Evolutionary conservation across 768 basidiomycete species (phyloP), one percentile per base, ranked within the genome.

Genomic region (Leccinum fibrillosum): DNA sequence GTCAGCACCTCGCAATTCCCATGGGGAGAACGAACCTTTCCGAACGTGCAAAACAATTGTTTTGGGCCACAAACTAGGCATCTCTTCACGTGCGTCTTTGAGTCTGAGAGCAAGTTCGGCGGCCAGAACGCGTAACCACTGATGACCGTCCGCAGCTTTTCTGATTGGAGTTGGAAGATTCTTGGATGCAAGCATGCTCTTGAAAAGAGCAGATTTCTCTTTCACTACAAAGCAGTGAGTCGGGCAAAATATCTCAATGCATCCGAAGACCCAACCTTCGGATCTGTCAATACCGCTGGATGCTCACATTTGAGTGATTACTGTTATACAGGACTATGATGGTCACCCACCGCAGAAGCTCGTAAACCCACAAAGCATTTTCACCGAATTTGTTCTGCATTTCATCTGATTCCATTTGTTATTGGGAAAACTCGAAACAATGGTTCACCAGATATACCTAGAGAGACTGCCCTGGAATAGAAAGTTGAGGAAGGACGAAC

Each of bases 111-210:
- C 86, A 19, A 99, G 80, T 66, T 99, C 97, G 13, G 94, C 91
- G 34, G 94, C 88, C 26, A 98, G 82, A 10, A 98, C 88, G 10
- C 89, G 81, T 49, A 99, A 83, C 97, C 97, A 98, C 55, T 93
- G 92, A 48, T 83, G 79, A 1, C 93, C 95, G 58, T 94, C 88
- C 2, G 84, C 78, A 13, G 82, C 74, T 44, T 85, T 87, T 6
- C 80, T 89, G 23, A 98, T 85, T 0, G 90, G 83, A 34, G 85
- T 83, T 0, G 88, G 85, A 23, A 98, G 81, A 67, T 98, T 98
- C 72, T 99, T 99, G n/a, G 93, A 89, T 0, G 94, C 92, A 54
- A 94, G 76, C 96, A 98, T 98, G 65, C 91, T 93, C 76, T 97
- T 98, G 61, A 83, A 88, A 30, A 89, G 74, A 0, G 80, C 76